Conservation (phyloP, 768 basidiomycete species). For the Exidia glandulosa region DNA sequence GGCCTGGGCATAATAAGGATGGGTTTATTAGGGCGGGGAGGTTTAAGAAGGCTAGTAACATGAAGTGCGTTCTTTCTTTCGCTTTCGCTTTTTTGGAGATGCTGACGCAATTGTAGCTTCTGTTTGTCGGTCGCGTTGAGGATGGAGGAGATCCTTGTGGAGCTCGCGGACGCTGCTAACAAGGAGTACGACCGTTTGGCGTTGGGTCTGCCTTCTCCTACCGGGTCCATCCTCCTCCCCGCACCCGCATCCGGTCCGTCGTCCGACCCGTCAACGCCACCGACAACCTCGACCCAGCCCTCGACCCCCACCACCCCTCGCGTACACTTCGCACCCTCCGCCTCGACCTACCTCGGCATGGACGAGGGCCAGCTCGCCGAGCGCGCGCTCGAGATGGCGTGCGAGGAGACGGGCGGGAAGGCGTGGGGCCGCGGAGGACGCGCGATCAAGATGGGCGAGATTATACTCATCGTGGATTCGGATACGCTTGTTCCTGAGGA, state of each 20-base stretch:
- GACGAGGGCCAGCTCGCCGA: slow-evolving; percentile 52
- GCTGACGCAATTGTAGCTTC: slow-evolving; percentile 29
- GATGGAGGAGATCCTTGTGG: slow-evolving; percentile 27
- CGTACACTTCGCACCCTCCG: not conserved
- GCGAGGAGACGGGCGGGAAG: slow-evolving; percentile 60
- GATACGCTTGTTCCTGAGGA: slow-evolving; percentile 52
- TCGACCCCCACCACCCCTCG: not conserved
- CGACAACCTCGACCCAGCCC: not conserved
- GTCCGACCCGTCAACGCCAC: not conserved
- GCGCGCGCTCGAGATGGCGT: slow-evolving; percentile 63
- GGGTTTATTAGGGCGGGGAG: slow-evolving; percentile 67
- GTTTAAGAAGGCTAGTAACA: slow-evolving; percentile 91
- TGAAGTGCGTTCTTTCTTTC: slow-evolving; percentile 55
- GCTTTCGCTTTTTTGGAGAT: not conserved
- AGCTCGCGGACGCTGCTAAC: not conserved
- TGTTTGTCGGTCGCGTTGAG: slow-evolving; percentile 58
- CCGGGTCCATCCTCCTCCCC: no score
- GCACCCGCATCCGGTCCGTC: not conserved
- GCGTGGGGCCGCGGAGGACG: slow-evolving; percentile 63
- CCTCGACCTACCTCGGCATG: no score
- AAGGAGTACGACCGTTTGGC: not conserved
- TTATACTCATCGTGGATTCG: slow-evolving; percentile 75
- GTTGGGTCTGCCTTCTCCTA: no score
- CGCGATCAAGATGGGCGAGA: slow-evolving; percentile 62
- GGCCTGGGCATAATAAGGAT: slow-evolving; percentile 11